Evolutionary conservation across 169 alveolate genomes (phyloP).

Genomic region (Plasmodium relictum): DNA sequence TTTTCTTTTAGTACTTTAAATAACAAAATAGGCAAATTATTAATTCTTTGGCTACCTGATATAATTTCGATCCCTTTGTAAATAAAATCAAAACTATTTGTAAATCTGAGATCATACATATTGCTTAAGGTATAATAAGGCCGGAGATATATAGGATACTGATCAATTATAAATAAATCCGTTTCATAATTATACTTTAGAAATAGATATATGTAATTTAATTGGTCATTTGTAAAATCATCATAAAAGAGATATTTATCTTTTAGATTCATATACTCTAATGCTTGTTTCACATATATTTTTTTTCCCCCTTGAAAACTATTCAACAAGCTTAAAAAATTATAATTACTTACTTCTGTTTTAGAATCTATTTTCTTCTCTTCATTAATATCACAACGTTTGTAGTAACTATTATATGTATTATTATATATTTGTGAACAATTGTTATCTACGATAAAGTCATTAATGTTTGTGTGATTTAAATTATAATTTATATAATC

Average conservation of each 20-base stretch:
- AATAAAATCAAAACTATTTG: conserved; percentile 57
- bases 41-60: conserved; percentile 58
- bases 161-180: conserved; percentile 46
- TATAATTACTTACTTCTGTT: too few relatives aligned
- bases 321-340: too few relatives aligned
- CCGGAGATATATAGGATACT: conserved; percentile 40
- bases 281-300: conserved; percentile 13
- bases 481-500: too few relatives aligned
- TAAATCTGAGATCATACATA: conserved; percentile 43
- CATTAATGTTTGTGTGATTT: too few relatives aligned
- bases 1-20: conserved; percentile 20
- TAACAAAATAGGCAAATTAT: conserved; percentile 30
- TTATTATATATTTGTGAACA: too few relatives aligned
- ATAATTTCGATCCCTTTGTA: conserved; percentile 63
- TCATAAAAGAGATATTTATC: conserved; percentile 17
- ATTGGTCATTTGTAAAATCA: conserved; percentile 58
- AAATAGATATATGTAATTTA: conserved; percentile 22
- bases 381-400: too few relatives aligned
- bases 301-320: background rate
- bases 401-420: background rate
- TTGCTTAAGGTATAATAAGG: conserved; percentile 50
- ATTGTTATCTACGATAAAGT: too few relatives aligned
- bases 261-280: conserved; percentile 3
- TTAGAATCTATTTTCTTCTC: too few relatives aligned
- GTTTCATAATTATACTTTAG: conserved; percentile 23